Percentiles rank a stretch among this genome's conserved stretches.
phyloP scores from a whole-genome alignment of 371 early-diverging fungal genomes.

The Mortierella sp. region DNA sequence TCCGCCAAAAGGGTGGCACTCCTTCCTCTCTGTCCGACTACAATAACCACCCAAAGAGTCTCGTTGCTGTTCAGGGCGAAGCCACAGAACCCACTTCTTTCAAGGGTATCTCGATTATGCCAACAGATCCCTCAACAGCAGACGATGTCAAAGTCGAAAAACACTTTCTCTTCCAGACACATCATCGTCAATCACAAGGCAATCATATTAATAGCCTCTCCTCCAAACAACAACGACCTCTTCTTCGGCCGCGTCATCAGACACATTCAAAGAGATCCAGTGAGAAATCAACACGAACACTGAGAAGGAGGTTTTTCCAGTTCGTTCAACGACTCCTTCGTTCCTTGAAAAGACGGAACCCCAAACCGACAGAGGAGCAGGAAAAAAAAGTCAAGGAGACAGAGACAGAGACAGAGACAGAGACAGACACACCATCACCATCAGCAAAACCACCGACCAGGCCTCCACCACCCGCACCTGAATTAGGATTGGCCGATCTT shows the following conservation, averaged over 20 bases:
- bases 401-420: too few relatives aligned
- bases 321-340: conserved; percentile 2
- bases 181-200: conserved; percentile 17
- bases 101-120: conserved; percentile 3
- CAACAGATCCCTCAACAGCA: background rate
- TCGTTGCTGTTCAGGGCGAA: background rate
- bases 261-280: background rate
- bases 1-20: conserved; percentile 21
- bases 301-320: background rate
- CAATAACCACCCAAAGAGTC: background rate
- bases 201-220: background rate
- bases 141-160: conserved; percentile 10
- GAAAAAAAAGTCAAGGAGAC: background rate
- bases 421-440: too few relatives aligned
- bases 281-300: background rate
- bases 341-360: background rate
- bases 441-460: too few relatives aligned
- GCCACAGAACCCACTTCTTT: background rate
- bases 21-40: background rate
- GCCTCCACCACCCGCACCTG: background rate
- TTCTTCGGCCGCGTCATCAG: background rate
- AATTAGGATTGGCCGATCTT: background rate
- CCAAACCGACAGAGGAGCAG: background rate
- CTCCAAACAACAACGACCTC: background rate
- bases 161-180: conserved; percentile 43